Conservation (phyloP, 371 early-diverging fungal species). For the Entomophthora muscae region DNA sequence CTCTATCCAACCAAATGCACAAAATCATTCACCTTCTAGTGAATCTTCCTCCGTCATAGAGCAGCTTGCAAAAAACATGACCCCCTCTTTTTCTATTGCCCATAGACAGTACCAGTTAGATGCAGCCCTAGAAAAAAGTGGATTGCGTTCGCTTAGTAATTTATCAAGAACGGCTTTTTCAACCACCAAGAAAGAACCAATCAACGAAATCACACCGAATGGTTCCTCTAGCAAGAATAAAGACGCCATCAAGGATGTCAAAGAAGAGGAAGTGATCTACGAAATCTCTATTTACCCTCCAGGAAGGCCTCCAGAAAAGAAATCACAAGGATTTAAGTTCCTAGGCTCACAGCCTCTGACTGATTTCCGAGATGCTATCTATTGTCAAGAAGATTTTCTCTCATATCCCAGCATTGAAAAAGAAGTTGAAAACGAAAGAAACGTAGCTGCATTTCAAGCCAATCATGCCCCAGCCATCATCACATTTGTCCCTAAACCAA, state of each 20-base stretch:
- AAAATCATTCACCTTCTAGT: background rate
- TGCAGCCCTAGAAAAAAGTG: background rate
- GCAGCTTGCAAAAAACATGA: background rate
- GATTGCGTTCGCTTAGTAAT: background rate
- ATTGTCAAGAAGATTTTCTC: constrained; percentile 19
- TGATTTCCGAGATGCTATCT: constrained; percentile 24
- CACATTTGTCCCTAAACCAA: background rate
- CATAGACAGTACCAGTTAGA: background rate
- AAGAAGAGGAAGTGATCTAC: constrained; percentile 11
- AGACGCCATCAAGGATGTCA: background rate
- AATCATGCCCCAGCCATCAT: background rate
- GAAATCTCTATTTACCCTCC: constrained; percentile 12
- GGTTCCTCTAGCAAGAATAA: background rate
- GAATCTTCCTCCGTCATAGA: background rate
- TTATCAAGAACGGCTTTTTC: background rate
- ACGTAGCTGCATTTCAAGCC: background rate
- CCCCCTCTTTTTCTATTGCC: background rate
- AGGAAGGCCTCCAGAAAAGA: constrained; percentile 9
- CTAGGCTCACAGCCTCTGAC: constrained; percentile 22
- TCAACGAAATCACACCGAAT: background rate
- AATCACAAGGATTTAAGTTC: constrained; percentile 22
- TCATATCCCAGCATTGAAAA: background rate
- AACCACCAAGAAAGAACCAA: background rate
- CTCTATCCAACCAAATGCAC: background rate
- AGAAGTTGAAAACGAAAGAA: constrained; percentile 10